A percentile compares a stretch with the other conserved stretches of the same genome.
These are phyloP conservation scores for Epithele typhae DNA, from an alignment of 768 basidiomycete genomes.

Conservation along the genomic window DNA sequence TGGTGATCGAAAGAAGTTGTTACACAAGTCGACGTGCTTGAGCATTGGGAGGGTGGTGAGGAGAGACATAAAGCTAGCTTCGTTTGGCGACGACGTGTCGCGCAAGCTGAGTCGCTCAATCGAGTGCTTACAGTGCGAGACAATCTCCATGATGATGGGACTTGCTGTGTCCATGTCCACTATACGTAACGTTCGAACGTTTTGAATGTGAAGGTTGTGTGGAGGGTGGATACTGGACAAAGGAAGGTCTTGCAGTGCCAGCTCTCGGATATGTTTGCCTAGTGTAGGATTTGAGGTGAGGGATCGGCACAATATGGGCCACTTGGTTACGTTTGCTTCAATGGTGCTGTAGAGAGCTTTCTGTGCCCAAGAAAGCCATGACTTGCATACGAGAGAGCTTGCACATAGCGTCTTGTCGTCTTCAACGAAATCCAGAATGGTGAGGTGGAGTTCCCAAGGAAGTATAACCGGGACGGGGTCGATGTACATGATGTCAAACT, in stretches of 20 bases:
- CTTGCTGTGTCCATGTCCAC: background rate
- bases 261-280: slow-evolving; percentile 9
- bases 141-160: background rate
- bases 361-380: slow-evolving; percentile 12
- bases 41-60: background rate
- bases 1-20: too few relatives aligned
- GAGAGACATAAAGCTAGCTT: background rate
- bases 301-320: slow-evolving; percentile 1
- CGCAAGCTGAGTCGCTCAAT: background rate
- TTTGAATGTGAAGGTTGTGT: too few relatives aligned
- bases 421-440: slow-evolving; percentile 19
- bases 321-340: slow-evolving; percentile 1
- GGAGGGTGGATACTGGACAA: background rate
- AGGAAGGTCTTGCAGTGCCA: background rate
- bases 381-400: slow-evolving; percentile 14
- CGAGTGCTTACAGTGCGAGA: background rate
- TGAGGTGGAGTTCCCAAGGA: slow-evolving; percentile 18
- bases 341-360: slow-evolving; percentile 15
- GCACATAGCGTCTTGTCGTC: slow-evolving; percentile 12
- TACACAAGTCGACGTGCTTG: background rate
- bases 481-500: too few relatives aligned
- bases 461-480: too few relatives aligned
- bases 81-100: background rate
- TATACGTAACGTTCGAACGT: background rate
- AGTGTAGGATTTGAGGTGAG: slow-evolving; percentile 5